Evolutionary conservation across 768 basidiomycete species (phyloP), one percentile per base, ranked within the genome.

Genomic region (Suillus clintonianus): DNA sequence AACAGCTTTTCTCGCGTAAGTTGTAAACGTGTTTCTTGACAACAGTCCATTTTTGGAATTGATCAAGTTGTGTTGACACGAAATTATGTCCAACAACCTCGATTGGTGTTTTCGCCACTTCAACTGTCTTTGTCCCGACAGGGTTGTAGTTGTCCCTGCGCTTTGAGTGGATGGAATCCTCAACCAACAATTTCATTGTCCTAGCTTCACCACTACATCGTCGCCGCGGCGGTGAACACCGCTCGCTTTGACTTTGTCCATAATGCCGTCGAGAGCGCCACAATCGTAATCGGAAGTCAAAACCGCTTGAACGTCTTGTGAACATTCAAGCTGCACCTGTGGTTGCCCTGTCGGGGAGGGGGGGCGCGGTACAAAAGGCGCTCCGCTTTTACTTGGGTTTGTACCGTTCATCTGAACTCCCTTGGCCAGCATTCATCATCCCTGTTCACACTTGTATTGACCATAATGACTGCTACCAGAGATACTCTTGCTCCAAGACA

Each of bases 171-270:
- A 24, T 47, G 51, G n/a, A 61, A 24, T 53, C 11, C 17, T 62
- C 39, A 56, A 42, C 59, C 61, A 63, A 64, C 62, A 62, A 47
- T 58, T 17, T 36, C 36, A 58, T 64, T 64, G 47, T 65, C 45
- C 50, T 8, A 32, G 19, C 37, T 64, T 30, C 42, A 22, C 51
- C 13, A 22, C 64, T 66, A 60, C 57, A 70, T 64, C 64, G 67
- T 32, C 60, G 64, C 65, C 57, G 69, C 39, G 60, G 59, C 62
- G 60, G 59, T 65, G 59, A 41, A 37, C 45, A 32, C 56, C 50
- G 50, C 61, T 30, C 37, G 57, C 70, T 76, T 73, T 76, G 66
- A 57, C 69, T 76, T 74, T 74, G 67, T 73, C 47, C 54, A 34
- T 39, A 36, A 55, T 59, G 53, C 14, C 70, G 65, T 76, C 53